Conservation (phyloP, 2,329 filamentous ascomycete species). For the Zymoseptoria brevis region DNA sequence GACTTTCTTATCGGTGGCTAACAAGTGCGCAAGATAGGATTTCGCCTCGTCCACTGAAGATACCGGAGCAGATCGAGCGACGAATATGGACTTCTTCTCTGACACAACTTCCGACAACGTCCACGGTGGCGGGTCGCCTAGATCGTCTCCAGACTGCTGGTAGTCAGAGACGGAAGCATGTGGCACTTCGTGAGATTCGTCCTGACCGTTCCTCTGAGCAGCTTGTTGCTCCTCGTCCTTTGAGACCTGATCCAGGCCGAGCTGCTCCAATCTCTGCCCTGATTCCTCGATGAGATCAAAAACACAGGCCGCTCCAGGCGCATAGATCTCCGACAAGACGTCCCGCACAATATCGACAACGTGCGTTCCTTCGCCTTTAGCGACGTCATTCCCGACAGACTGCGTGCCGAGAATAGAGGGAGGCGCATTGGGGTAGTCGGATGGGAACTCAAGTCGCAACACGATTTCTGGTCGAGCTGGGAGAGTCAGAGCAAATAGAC, state of each 20-base stretch:
- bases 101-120: conserved; percentile 62
- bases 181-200: conserved; percentile 4
- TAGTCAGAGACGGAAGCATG: conserved; percentile 24
- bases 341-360: conserved; percentile 62
- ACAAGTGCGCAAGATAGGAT: conserved; percentile 62
- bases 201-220: conserved; percentile 27
- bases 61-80: conserved; percentile 68
- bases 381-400: conserved; percentile 60
- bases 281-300: conserved; percentile 76
- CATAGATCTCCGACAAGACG: conserved; percentile 60
- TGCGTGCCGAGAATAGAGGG: conserved; percentile 71
- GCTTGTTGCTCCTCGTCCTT: conserved; percentile 23
- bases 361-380: conserved; percentile 61
- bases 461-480: conserved; percentile 53
- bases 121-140: conserved; percentile 54
- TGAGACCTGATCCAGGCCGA: conserved; percentile 20
- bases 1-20: conserved; percentile 74
- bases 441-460: conserved; percentile 58
- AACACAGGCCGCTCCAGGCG: conserved; percentile 69
- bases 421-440: conserved; percentile 64
- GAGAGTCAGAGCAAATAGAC: conserved; percentile 56
- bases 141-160: conserved; percentile 28
- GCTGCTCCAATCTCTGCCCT: conserved; percentile 27
- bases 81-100: conserved; percentile 81
- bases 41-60: conserved; percentile 63